phyloP scores from a whole-genome alignment of 192 early-diverging fungal genomes.

The Chytriomyces sp. region DNA sequence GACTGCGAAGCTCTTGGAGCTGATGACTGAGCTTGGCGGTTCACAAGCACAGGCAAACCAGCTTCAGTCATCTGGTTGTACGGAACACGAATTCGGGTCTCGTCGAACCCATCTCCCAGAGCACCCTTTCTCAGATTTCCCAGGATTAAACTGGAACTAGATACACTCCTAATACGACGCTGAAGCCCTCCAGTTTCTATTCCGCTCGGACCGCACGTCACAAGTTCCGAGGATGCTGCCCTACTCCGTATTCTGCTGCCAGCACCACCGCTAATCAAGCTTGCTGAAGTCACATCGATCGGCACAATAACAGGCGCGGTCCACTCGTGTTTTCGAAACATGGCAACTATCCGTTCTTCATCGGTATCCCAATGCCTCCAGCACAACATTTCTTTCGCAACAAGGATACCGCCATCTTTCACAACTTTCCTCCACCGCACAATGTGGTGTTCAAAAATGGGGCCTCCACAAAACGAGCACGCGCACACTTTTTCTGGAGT shows the following conservation, averaged over 20 bases:
- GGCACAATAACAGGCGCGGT: constrained; percentile 47
- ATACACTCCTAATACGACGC: neutral
- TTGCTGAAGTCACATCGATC: neutral
- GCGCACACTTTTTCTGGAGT: constrained; percentile 44
- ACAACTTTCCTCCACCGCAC: constrained; percentile 68
- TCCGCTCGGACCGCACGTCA: neutral
- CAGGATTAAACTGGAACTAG: too few relatives aligned
- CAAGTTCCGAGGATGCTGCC: neutral
- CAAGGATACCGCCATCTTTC: constrained; percentile 39
- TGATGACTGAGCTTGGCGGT: too few relatives aligned
- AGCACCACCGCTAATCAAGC: neutral
- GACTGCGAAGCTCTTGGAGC: too few relatives aligned
- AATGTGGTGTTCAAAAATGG: constrained; percentile 71
- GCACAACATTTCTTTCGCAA: constrained; percentile 68
- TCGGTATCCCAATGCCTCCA: constrained; percentile 74
- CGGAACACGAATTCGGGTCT: too few relatives aligned
- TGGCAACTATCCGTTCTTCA: constrained; percentile 57
- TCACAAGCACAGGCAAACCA: too few relatives aligned
- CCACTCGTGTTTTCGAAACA: constrained; percentile 62
- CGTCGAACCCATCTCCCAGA: too few relatives aligned
- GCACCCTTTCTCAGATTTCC: too few relatives aligned
- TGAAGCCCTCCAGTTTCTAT: neutral
- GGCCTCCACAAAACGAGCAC: constrained; percentile 81
- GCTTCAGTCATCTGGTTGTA: too few relatives aligned
- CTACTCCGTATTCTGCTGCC: neutral